A percentile compares a stretch with the other conserved stretches of the same genome.
phyloP scores from a whole-genome alignment of 1,139 yeast genomes.

The Geotrichum europaeum region DNA sequence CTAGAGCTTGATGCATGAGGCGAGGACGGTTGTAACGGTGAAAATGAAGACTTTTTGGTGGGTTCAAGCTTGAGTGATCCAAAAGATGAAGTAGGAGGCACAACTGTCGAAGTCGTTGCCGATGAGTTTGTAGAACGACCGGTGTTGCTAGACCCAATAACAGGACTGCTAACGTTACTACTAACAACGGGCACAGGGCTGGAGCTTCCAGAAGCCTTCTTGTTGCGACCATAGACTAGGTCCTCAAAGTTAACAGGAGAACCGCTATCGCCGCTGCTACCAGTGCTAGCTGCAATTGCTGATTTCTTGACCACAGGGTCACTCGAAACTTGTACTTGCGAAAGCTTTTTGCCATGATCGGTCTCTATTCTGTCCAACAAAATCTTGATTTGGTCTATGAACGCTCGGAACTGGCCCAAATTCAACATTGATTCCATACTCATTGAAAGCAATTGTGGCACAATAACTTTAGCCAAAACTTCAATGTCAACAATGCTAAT shows the following conservation, averaged over 20 bases:
- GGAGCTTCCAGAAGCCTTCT: not conserved
- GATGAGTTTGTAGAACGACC: not conserved
- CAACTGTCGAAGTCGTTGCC: not conserved
- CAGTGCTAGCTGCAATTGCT: not conserved
- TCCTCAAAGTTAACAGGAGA: slow-evolving; percentile 14
- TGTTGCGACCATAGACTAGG: slow-evolving; percentile 17
- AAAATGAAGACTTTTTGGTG: not conserved
- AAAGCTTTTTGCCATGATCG: slow-evolving; percentile 26
- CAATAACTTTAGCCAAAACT: slow-evolving; percentile 41
- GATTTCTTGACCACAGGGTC: slow-evolving; percentile 1
- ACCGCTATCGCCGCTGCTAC: not conserved
- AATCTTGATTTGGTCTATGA: slow-evolving; percentile 35
- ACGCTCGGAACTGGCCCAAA: slow-evolving; percentile 38
- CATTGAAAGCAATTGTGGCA: slow-evolving; percentile 47
- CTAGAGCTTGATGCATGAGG: not conserved
- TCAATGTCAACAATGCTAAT: slow-evolving; percentile 37
- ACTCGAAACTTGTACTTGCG: slow-evolving; percentile 16
- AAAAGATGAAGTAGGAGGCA: slow-evolving; percentile 9
- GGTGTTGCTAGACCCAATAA: not conserved
- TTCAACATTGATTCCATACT: slow-evolving; percentile 44
- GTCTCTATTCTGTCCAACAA: slow-evolving; percentile 26
- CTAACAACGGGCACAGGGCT: not conserved
- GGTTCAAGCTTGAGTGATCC: slow-evolving; percentile 17
- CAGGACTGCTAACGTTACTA: not conserved
- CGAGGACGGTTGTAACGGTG: not conserved